Conservation (phyloP, 169 alveolate genomes). For the Cryptosporidium sp. region DNA sequence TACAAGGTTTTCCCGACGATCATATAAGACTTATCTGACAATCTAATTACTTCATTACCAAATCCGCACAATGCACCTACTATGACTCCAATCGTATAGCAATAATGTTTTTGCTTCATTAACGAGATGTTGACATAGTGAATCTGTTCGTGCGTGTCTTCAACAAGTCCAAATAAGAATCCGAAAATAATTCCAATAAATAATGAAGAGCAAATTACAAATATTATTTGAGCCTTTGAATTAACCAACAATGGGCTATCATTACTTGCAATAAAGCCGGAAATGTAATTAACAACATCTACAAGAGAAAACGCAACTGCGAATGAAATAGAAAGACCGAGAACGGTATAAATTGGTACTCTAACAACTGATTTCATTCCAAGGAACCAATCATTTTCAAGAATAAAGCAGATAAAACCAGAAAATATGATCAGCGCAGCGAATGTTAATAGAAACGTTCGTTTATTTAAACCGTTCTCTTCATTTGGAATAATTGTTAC, state of each 20-base stretch:
- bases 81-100: constrained; percentile 93
- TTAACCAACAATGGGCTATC: constrained; percentile 91
- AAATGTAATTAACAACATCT: constrained; percentile 89
- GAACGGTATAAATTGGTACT: constrained; percentile 92
- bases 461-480: constrained; percentile 69
- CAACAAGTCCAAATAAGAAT: constrained; percentile 93
- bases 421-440: constrained; percentile 84
- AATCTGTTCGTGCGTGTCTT: constrained; percentile 90
- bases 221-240: constrained; percentile 86
- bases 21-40: constrained; percentile 72
- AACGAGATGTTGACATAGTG: constrained; percentile 91
- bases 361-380: constrained; percentile 83
- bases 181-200: constrained; percentile 95
- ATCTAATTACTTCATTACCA: constrained; percentile 70
- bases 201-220: constrained; percentile 88
- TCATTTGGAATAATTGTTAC: constrained; percentile 74
- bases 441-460: constrained; percentile 73
- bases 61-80: constrained; percentile 88
- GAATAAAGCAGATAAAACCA: constrained; percentile 91
- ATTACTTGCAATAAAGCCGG: constrained; percentile 86
- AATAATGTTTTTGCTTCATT: constrained; percentile 90
- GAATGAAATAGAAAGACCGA: constrained; percentile 94
- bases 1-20: constrained; percentile 55
- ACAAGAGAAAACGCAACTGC: constrained; percentile 93
- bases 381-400: constrained; percentile 92